Evolutionary conservation across 768 basidiomycete species (phyloP).

Genomic region (Sarcomyxa edulis): DNA sequence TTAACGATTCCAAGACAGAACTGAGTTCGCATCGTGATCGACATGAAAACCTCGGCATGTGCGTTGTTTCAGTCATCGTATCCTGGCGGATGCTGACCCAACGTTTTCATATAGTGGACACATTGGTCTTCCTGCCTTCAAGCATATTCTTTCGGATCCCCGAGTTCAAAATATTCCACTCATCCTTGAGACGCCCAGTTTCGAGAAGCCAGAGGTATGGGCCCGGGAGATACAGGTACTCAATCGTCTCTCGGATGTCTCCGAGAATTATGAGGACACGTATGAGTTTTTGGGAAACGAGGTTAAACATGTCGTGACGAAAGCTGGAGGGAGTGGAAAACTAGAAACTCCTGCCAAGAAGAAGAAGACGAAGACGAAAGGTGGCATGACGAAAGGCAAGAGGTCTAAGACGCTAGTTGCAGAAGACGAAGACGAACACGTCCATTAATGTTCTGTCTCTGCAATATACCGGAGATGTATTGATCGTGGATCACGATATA

Average conservation of each 20-base stretch:
- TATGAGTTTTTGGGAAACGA: no score
- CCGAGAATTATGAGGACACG: no score
- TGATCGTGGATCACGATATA: no score
- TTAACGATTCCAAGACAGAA: slow-evolving; percentile 76
- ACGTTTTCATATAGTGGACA: slow-evolving; percentile 47
- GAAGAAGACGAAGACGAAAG: background rate
- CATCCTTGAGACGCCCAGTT: slow-evolving; percentile 76
- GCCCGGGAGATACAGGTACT: slow-evolving; percentile 65
- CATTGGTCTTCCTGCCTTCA: slow-evolving; percentile 59
- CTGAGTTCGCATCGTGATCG: slow-evolving; percentile 66
- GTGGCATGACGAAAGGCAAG: no score
- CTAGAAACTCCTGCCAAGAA: no score
- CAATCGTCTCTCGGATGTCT: slow-evolving; percentile 37
- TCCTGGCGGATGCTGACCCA: background rate
- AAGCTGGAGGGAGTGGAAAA: no score
- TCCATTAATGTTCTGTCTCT: no score
- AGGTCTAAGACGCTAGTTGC: no score
- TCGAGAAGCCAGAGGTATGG: slow-evolving; percentile 67
- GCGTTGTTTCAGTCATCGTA: slow-evolving; percentile 19
- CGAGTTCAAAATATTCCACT: slow-evolving; percentile 69
- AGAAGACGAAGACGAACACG: no score
- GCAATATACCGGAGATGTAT: no score
- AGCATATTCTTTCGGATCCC: slow-evolving; percentile 60
- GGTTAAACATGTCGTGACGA: no score
- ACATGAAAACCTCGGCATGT: slow-evolving; percentile 85